These are phyloP conservation scores for Aaosphaeria arxii DNA, from an alignment of 2,329 filamentous ascomycete species.

Conservation along the genomic window DNA sequence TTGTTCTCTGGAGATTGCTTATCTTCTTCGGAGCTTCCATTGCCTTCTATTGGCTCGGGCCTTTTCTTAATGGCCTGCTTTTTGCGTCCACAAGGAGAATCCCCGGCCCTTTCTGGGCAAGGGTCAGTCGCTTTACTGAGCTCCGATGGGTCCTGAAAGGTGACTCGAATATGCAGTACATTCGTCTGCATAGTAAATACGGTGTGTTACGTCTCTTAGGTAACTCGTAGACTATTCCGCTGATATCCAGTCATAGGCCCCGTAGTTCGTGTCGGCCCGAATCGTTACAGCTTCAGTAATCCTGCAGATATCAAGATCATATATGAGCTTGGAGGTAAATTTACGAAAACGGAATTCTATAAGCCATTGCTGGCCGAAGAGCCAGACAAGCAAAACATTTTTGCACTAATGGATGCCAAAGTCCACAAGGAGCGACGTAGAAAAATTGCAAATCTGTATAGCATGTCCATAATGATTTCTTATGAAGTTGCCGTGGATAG, in stretches of 20 bases:
- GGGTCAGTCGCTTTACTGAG: neutral
- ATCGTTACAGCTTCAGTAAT: neutral
- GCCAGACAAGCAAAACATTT: conserved; percentile 17
- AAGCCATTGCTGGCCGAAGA: conserved; percentile 21
- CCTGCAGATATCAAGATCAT: neutral
- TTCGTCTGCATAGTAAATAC: conserved; percentile 63
- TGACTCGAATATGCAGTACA: conserved; percentile 35
- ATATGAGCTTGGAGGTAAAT: neutral
- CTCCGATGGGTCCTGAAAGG: neutral
- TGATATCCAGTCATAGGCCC: neutral
- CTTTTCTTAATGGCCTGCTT: neutral
- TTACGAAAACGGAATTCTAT: conserved; percentile 28
- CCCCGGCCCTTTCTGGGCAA: neutral
- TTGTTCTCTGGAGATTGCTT: too few species aligned
- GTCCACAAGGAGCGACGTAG: conserved; percentile 33
- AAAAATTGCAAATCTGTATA: conserved; percentile 38
- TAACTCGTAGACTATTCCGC: conserved; percentile 50
- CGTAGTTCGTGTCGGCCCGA: neutral
- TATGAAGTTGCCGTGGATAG: conserved; percentile 20
- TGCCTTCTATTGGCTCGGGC: neutral
- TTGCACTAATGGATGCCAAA: conserved; percentile 39
- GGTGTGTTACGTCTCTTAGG: conserved; percentile 49
- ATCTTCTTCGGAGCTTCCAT: neutral
- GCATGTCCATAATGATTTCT: conserved; percentile 37
- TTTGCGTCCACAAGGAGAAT: neutral